phyloP scores from a whole-genome alignment of 2,329 filamentous ascomycete genomes.

The Fusarium tanahbumbuense region DNA sequence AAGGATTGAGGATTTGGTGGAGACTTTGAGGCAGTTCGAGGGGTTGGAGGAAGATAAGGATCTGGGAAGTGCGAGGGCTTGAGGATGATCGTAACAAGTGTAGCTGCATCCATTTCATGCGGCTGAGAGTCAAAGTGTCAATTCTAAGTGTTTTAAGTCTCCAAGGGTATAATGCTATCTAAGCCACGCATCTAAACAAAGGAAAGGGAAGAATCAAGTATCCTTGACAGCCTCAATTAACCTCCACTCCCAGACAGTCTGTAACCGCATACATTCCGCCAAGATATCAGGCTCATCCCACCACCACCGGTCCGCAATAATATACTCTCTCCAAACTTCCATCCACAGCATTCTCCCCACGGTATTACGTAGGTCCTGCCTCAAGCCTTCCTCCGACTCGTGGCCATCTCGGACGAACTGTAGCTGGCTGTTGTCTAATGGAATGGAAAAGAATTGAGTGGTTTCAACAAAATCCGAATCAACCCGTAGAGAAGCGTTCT shows the following conservation, averaged over 20 bases:
- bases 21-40: not conserved
- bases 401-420: conserved; percentile 36
- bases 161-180: conserved; percentile 26
- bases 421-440: conserved; percentile 35
- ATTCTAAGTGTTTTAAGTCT: not conserved
- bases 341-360: conserved; percentile 69
- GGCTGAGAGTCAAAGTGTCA: too few relatives aligned
- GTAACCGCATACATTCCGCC: conserved; percentile 63
- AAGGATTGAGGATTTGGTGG: not conserved
- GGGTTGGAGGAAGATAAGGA: not conserved
- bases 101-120: too few relatives aligned
- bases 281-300: conserved; percentile 68
- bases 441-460: conserved; percentile 59
- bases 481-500: conserved; percentile 63
- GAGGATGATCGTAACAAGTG: too few relatives aligned
- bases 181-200: not conserved
- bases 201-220: not conserved
- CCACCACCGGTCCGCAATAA: conserved; percentile 66
- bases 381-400: conserved; percentile 48
- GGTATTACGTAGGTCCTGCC: conserved; percentile 61
- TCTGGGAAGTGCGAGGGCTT: not conserved
- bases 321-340: conserved; percentile 67
- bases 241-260: conserved; percentile 69
- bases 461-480: conserved; percentile 59
- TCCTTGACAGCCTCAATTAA: conserved; percentile 66